Evolutionary conservation across 2,329 filamentous ascomycete species (phyloP), one percentile per base, ranked within the genome.

Genomic region (Thelonectria discophora): DNA sequence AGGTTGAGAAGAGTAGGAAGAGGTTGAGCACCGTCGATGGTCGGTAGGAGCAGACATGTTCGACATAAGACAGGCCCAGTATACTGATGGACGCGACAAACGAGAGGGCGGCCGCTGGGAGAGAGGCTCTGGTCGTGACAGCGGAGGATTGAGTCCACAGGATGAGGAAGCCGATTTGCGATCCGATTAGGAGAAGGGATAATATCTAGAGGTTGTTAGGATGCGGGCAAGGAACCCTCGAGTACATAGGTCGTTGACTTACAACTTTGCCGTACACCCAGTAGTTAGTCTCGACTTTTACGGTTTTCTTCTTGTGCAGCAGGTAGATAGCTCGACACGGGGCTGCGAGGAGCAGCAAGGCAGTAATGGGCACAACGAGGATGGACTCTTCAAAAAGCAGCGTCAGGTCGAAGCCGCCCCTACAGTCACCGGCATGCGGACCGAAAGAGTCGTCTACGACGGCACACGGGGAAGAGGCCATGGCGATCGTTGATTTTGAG

Each of bases 371-470:
- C 13, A 74, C 63, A 45, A 68, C 59, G 18, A 78, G 72, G 13
- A 78, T 69, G 5, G 67, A 70, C 27, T 77, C 74, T 58, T 78
- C 75, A 34, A 86, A 76, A 9, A 81, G 77, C 18, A 86, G 70
- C 1, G 80, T 81, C 37, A 84, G 79, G 71, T 86, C 84, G 53
- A 81, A 81, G 0, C 78, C 69, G 17, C 78, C 77, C 32, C 79
- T 77, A 17, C 79, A 77, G n/a, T 30, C 48, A 13, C 62, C 11
- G 1, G 65, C 69, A 40, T 68, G 17, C 6, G 69, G 69, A 0
- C 69, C 69, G 9, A 72, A 70, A 3, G 61, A 64, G 15, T 63
- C 45, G 55, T 72, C 66, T 45, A 62, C 32, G 24, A n/a, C 27
- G 27, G 40, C 39, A 30, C 59, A 65, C 30, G 51, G 57, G 5